Percentiles rank a stretch among this genome's conserved stretches.
These are phyloP conservation scores for Plantago rigida DNA, from an alignment of 305 asterid species.

Conservation along the genomic window DNA sequence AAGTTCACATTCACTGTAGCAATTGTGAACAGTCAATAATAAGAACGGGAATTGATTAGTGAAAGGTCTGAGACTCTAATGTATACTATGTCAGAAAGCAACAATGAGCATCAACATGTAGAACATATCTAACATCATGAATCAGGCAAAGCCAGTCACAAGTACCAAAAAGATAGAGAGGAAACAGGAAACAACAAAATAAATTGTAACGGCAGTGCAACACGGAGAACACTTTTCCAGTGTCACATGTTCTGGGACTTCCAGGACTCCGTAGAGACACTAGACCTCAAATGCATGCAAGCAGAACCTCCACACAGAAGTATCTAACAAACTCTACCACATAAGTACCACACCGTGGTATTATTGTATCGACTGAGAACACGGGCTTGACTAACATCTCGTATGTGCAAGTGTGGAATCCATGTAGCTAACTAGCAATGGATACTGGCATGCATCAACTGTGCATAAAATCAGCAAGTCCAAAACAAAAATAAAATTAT, in stretches of 20 bases:
- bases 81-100: slow-evolving; percentile 19
- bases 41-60: slow-evolving; percentile 20
- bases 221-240: slow-evolving; percentile 1
- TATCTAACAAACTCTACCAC: neutral
- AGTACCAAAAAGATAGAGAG: slow-evolving; percentile 1
- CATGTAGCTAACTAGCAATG: too few relatives aligned
- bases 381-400: too few relatives aligned
- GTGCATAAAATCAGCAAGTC: too few relatives aligned
- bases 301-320: neutral
- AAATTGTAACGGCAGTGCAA: slow-evolving; percentile 3
- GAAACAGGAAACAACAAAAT: neutral
- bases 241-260: too few relatives aligned
- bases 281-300: neutral
- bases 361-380: too few relatives aligned
- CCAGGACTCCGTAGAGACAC: neutral
- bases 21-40: slow-evolving; percentile 27
- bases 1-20: slow-evolving; percentile 45
- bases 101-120: slow-evolving; percentile 2
- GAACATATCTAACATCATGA: slow-evolving; percentile 5
- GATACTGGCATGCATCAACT: too few relatives aligned
- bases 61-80: neutral
- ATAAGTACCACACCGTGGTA: too few relatives aligned
- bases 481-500: too few relatives aligned
- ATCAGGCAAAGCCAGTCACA: slow-evolving; percentile 2
- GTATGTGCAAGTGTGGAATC: too few relatives aligned